phyloP scores from a whole-genome alignment of 139 green algal genomes.

The Tetraselmis chui region DNA sequence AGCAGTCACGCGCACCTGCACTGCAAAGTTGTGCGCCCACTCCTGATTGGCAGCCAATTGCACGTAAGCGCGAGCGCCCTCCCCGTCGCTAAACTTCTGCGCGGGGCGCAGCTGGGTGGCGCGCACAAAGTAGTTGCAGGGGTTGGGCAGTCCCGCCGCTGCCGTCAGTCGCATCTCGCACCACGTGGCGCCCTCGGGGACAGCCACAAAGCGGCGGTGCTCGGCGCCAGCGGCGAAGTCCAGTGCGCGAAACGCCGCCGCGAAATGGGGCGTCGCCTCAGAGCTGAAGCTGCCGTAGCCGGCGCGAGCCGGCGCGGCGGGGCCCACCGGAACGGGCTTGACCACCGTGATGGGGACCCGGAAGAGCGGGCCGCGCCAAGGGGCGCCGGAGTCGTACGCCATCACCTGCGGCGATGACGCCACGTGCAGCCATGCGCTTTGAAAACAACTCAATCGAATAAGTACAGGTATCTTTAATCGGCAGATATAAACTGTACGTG shows the following conservation, averaged over 20 bases:
- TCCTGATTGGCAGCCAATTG: not conserved
- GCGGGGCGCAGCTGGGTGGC: slow-evolving; percentile 8
- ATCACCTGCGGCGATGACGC: not conserved
- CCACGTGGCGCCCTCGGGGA: slow-evolving; percentile 75
- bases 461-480: no score
- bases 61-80: not conserved
- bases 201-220: slow-evolving; percentile 57
- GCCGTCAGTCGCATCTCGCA: slow-evolving; percentile 57
- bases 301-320: not conserved
- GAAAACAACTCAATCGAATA: no score
- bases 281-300: not conserved
- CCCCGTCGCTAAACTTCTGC: not conserved
- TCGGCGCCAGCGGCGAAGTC: slow-evolving; percentile 41
- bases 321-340: slow-evolving; percentile 28
- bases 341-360: slow-evolving; percentile 72
- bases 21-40: not conserved
- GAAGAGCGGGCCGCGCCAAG: slow-evolving; percentile 70
- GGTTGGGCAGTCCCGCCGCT: not conserved
- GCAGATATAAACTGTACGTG: no score
- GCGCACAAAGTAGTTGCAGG: slow-evolving; percentile 21
- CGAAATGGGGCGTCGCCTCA: not conserved
- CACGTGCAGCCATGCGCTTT: no score
- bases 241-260: slow-evolving; percentile 16
- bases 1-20: not conserved
- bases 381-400: slow-evolving; percentile 36